Evolutionary conservation across 2,329 filamentous ascomycete genomes (phyloP).

Genomic region (Rhexocercosporidium sp.): DNA sequence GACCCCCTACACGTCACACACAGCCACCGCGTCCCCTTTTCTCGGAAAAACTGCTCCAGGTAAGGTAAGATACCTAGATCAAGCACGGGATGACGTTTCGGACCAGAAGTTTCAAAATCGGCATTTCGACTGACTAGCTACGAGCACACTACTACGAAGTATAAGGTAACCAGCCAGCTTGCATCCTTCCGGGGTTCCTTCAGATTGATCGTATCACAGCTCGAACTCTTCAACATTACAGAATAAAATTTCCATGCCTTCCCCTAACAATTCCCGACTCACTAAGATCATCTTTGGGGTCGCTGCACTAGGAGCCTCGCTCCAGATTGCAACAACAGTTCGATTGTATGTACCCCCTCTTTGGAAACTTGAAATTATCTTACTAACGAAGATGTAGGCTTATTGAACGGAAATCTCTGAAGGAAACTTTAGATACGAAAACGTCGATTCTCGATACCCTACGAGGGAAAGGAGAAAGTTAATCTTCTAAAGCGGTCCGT

Average conservation of each 20-base stretch:
- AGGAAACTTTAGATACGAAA: constrained; percentile 11
- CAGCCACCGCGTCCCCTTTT: background rate
- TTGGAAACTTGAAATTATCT: constrained; percentile 9
- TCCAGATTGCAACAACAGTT: constrained; percentile 14
- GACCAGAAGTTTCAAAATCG: constrained; percentile 8
- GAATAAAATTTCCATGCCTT: constrained; percentile 10
- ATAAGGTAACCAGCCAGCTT: constrained; percentile 8
- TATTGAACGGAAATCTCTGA: constrained; percentile 11
- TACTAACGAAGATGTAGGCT: constrained; percentile 11
- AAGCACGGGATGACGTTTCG: constrained; percentile 6
- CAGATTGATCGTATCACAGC: constrained; percentile 11
- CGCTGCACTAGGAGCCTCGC: constrained; percentile 12
- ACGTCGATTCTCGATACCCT: constrained; percentile 12
- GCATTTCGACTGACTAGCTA: constrained; percentile 5
- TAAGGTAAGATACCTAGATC: background rate
- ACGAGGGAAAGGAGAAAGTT: constrained; percentile 12
- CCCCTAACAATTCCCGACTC: constrained; percentile 10
- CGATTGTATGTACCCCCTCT: constrained; percentile 6
- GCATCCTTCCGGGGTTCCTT: background rate
- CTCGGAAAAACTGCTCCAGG: background rate
- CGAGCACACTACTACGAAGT: constrained; percentile 11
- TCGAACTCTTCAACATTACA: constrained; percentile 15
- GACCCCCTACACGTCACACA: background rate
- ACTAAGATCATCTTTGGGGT: constrained; percentile 11
- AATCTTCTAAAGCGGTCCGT: constrained; percentile 4